A percentile compares a stretch with the other conserved stretches of the same genome.
Evolutionary conservation across 495 filamentous ascomycete species (phyloP).

Genomic region (Xylaria acuta): DNA sequence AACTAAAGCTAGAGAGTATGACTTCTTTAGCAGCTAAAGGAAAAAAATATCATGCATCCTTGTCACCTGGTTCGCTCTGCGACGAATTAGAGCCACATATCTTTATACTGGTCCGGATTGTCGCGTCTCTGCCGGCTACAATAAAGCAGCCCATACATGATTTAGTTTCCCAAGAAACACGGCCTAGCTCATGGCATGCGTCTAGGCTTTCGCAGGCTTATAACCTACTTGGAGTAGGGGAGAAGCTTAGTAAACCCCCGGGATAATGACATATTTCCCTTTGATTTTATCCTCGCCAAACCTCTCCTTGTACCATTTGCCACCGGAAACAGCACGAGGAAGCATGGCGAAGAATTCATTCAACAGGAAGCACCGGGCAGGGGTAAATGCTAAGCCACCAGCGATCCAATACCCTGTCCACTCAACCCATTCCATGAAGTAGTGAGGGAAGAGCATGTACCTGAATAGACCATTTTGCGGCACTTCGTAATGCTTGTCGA

Average conservation of each 20-base stretch:
- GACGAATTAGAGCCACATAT: neutral
- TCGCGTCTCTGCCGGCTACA: neutral
- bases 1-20: too few species aligned
- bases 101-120: neutral
- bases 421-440: slow-evolving; percentile 94
- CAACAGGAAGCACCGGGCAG: slow-evolving; percentile 78
- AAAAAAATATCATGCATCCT: neutral
- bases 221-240: neutral
- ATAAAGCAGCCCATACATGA: neutral
- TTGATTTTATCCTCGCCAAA: slow-evolving; percentile 83
- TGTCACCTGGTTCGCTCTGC: neutral
- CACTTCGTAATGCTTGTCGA: slow-evolving; percentile 89
- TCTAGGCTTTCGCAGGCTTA: neutral
- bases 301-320: slow-evolving; percentile 84
- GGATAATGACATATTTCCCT: slow-evolving; percentile 80
- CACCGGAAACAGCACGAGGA: slow-evolving; percentile 82
- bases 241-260: slow-evolving; percentile 65
- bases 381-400: slow-evolving; percentile 65
- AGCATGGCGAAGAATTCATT: slow-evolving; percentile 92
- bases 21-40: neutral
- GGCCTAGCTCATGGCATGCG: neutral
- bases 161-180: neutral
- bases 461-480: slow-evolving; percentile 83
- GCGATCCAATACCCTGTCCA: slow-evolving; percentile 88
- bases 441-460: slow-evolving; percentile 88